Percentiles rank a stretch among this genome's conserved stretches.
Conservation (phyloP, 257 asterid species). For the Misopates orontium region DNA sequence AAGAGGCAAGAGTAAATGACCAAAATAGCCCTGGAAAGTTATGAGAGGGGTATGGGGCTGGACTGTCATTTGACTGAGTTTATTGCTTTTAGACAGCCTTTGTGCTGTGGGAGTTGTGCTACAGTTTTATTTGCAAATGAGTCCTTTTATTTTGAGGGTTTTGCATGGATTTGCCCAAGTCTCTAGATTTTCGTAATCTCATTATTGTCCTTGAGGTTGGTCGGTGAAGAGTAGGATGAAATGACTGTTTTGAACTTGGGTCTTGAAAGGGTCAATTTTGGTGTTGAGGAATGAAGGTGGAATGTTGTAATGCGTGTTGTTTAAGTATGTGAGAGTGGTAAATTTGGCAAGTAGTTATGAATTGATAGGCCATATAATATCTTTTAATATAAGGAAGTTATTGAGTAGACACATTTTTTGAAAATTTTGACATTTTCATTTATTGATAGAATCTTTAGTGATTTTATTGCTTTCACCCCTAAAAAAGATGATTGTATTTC, state of each 20-base stretch:
- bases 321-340: neutral
- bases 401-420: no score
- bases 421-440: no score
- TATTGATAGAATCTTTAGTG: no score
- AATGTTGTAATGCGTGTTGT: neutral
- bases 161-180: slow-evolving; percentile 9
- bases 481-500: neutral
- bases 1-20: slow-evolving; percentile 11
- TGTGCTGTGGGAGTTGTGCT: slow-evolving; percentile 26
- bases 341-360: slow-evolving; percentile 18
- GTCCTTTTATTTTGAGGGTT: slow-evolving; percentile 20
- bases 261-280: slow-evolving; percentile 17
- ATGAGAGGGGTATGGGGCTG: neutral
- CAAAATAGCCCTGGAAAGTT: neutral
- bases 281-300: neutral
- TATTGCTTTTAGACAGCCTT: slow-evolving; percentile 26
- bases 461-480: neutral
- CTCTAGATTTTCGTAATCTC: slow-evolving; percentile 23
- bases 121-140: slow-evolving; percentile 22
- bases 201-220: neutral
- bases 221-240: neutral
- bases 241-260: slow-evolving; percentile 38
- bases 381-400: neutral
- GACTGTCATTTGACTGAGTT: slow-evolving; percentile 30
- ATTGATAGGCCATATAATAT: neutral